Evolutionary conservation across 768 basidiomycete genomes (phyloP), one percentile per base, ranked within the genome.

Genomic region (Phlebiopsis flavidoalba): DNA sequence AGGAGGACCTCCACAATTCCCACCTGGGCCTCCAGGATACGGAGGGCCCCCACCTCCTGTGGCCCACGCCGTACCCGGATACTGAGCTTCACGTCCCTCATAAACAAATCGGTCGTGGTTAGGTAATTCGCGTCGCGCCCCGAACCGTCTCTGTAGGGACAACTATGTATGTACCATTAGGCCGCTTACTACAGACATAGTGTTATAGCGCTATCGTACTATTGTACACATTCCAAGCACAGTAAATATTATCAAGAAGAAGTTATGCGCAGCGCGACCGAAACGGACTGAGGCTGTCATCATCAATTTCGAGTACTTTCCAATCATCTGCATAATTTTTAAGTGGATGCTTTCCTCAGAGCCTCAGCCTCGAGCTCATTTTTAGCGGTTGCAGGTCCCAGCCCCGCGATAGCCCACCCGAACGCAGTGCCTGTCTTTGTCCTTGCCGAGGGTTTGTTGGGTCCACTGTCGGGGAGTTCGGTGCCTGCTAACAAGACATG

Each of bases 321-420:
- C 58, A 47, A 10, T 61, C 69, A 21, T 65, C 69, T 15, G 68
- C 66, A 71, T 92, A 91, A 68, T 93, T 92, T 77, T 89, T 91
- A 70, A 93, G 73, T 1, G 91, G 91, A 69, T 91, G n/a, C 88
- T 65, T 83, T 89, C 61, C 90, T 78, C 60, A 93, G 69, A 1
- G 88, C 89, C 68, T 93, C 91, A 35, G 88, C 88, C 71, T 91
- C 89, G 1, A 83, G 33, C 79, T 73, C 43, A 79, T 72, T 22
- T n/a, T 70, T 65, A 21, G 55, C 21, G 54, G 59, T 17, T 56
- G 77, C 73, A 87, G 89, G 55, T 79, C 77, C 58, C 17, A 49
- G 24, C 14, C 57, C 57, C 4, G 14, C 17, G 43, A 59, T 59
- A 21, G 49, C 58, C 17, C 51, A 26, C 8, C 58, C 58, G 22